phyloP scores from a whole-genome alignment of 2,329 filamentous ascomycete species.

The Alternaria arborescens region DNA sequence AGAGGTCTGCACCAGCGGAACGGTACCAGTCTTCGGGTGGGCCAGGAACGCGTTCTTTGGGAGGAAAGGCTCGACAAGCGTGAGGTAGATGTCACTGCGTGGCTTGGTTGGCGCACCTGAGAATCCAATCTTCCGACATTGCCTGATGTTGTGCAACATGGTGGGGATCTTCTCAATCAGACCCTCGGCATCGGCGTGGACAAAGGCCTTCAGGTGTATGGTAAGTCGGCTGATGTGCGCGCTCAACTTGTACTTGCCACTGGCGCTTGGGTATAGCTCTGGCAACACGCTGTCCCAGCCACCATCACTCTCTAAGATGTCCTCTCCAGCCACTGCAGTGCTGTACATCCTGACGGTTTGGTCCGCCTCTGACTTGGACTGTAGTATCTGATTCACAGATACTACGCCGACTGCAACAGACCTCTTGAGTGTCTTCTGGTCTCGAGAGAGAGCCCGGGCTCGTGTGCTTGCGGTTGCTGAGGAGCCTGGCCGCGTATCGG shows the following conservation, averaged over 20 bases:
- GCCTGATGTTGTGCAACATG: conserved; percentile 78
- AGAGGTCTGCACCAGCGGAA: conserved; percentile 71
- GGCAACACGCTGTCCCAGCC: conserved; percentile 78
- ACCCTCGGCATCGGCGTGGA: conserved; percentile 76
- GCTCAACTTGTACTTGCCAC: conserved; percentile 78
- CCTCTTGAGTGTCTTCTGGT: conserved; percentile 67
- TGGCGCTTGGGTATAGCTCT: conserved; percentile 70
- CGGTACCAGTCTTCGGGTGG: conserved; percentile 80
- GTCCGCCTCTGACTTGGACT: conserved; percentile 75
- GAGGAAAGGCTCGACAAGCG: conserved; percentile 79
- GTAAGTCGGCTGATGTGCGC: conserved; percentile 78
- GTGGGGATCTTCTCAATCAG: conserved; percentile 90
- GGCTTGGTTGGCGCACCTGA: conserved; percentile 87
- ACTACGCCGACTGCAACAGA: conserved; percentile 80
- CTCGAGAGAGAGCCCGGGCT: conserved; percentile 42
- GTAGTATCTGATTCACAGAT: conserved; percentile 78
- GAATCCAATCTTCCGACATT: conserved; percentile 91
- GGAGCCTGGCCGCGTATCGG: conserved; percentile 41
- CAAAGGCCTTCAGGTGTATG: conserved; percentile 80
- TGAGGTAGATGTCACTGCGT: conserved; percentile 94
- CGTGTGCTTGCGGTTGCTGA: conserved; percentile 39
- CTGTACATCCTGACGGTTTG: conserved; percentile 82
- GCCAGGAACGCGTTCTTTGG: conserved; percentile 70
- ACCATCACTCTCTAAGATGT: conserved; percentile 60
- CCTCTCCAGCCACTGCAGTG: conserved; percentile 56